These are phyloP conservation scores for Berberis thunbergii DNA, from an alignment of 164 flowering plant genomes.

Conservation along the genomic window DNA sequence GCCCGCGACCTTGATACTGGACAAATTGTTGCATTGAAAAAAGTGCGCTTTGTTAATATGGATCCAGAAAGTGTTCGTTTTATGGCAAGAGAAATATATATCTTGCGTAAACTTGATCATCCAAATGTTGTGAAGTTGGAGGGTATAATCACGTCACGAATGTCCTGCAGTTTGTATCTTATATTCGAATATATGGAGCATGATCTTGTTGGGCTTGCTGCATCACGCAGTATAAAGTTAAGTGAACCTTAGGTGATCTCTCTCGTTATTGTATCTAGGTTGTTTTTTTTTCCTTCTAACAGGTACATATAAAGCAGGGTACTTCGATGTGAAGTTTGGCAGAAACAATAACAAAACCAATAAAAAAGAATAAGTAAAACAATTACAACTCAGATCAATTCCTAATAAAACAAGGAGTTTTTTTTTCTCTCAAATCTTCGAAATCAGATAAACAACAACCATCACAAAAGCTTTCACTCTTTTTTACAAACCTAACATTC, in stretches of 20 bases:
- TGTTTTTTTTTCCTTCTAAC: background rate
- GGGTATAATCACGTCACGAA: slow-evolving; percentile 59
- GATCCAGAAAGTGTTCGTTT: slow-evolving; percentile 22
- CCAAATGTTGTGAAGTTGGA: slow-evolving; percentile 27
- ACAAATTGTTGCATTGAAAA: slow-evolving; percentile 70
- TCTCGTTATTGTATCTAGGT: background rate
- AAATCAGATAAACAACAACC: no score
- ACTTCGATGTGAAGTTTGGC: no score
- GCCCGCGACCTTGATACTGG: slow-evolving; percentile 63
- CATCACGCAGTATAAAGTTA: slow-evolving; percentile 49
- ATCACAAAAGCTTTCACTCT: no score
- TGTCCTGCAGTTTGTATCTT: slow-evolving; percentile 67
- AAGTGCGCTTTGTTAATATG: slow-evolving; percentile 69
- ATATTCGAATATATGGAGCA: slow-evolving; percentile 79
- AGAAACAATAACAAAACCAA: no score
- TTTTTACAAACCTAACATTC: no score
- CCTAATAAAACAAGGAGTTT: no score
- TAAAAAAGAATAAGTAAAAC: no score
- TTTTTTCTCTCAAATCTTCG: no score
- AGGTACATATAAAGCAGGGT: background rate
- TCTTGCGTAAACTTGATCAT: slow-evolving; percentile 49
- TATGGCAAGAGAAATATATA: slow-evolving; percentile 72
- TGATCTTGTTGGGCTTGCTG: slow-evolving; percentile 71
- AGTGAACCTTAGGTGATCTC: slow-evolving; percentile 54
- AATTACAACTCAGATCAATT: no score